Base-by-base conservation (phyloP, 768 basidiomycete genomes). In the Suillus tomentosus region DNA sequence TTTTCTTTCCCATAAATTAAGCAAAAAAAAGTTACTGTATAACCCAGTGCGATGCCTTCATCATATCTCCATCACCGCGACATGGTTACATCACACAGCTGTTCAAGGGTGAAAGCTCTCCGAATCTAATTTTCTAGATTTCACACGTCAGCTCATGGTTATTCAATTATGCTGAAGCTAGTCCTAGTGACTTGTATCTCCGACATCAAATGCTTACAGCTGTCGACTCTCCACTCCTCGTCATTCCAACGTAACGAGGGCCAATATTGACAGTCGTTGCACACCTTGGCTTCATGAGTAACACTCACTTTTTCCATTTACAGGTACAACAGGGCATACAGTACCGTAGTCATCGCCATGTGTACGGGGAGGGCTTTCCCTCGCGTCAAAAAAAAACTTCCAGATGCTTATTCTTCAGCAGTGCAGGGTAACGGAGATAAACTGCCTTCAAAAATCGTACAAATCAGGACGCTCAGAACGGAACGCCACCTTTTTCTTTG, bases 401-500 rank as follows among this genome's bases (percentile, higher is more conserved):
- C 17, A 17, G 31, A 54, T 31, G 53, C 53, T 19, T 34, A 54
- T 19, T 54, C 53, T 19, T 54, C 31, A 54, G 17, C 24, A 15
- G 37, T 11, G 57, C 39, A 58, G 24, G 39, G 40, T 24, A 42
- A 58, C 24, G 57, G 40, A 13, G 40, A 58, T 42, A 58, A 31
- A 27, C 37, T 37, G 22, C 45, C 31, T 42, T 83, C 77, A 91
- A 73, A 91, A 91, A 70, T 90, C 91, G 72, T 91, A 92, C 75
- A 92, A 67, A 66, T 91, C 91, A 37, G 85, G 87, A 64, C 80
- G 78, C 69, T 90, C 88, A 62, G 85, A 84, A 60, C 79, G 81
- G 74, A 93, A 92, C 2, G 82, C 87, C 1, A 92, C 91, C 62
- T 80, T 84, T 79, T 92, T 92, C 77, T 83, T 84, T 3, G 73